Conservation (phyloP, 2,329 filamentous ascomycete genomes). For the Claviceps capensis region DNA sequence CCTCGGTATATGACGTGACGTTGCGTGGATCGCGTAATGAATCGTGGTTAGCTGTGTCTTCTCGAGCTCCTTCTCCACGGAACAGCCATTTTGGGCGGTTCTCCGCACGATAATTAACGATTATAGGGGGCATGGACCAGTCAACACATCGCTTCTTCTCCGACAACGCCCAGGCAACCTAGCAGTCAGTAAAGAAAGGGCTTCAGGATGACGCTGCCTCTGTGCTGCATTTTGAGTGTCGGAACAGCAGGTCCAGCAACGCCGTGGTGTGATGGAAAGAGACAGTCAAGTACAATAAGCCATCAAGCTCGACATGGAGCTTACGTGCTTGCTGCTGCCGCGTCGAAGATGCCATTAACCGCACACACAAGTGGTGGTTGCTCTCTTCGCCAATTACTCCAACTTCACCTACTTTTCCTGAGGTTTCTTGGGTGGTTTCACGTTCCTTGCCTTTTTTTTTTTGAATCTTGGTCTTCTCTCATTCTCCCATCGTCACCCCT, state of each 20-base stretch:
- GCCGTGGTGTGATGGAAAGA: slow-evolving; percentile 1
- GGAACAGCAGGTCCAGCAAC: background rate
- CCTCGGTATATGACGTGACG: background rate
- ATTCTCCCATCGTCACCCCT: slow-evolving; percentile 3
- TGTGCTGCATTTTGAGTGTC: background rate
- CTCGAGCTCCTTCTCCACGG: background rate
- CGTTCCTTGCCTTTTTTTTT: background rate
- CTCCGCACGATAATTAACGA: background rate
- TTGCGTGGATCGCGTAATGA: background rate
- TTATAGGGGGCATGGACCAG: background rate
- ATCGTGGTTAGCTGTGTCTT: background rate
- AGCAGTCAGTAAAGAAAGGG: background rate
- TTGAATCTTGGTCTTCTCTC: slow-evolving; percentile 2
- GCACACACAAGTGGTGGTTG: slow-evolving; percentile 1
- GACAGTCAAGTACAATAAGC: background rate
- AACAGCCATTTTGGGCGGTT: background rate
- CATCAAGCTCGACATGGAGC: background rate
- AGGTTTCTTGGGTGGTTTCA: background rate
- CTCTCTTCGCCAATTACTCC: slow-evolving; percentile 1
- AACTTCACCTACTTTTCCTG: background rate
- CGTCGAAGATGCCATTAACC: background rate
- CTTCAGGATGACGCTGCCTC: background rate
- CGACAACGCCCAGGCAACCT: slow-evolving; percentile 1
- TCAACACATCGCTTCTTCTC: background rate
- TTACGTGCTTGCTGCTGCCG: slow-evolving; percentile 1